Base-by-base conservation (phyloP, 371 early-diverging fungal genomes). In the Circinella umbellata region DNA sequence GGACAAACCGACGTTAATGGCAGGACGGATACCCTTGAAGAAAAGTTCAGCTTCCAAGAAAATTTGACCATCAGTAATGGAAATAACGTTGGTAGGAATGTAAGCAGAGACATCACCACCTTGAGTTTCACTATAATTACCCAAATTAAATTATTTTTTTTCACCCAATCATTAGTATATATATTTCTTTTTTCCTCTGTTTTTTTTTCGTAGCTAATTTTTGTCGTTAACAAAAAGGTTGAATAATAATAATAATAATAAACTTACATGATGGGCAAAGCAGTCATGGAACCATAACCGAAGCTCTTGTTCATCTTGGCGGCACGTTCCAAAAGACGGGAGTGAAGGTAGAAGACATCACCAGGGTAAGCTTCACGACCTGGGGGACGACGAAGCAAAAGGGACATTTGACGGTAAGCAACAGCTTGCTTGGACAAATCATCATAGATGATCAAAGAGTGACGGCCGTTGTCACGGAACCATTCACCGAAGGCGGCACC, bases 41-140 rank as follows among this genome's bases (percentile, higher is more conserved):
- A 97, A 97, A 67, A 97, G 89, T 85, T 97, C 97, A 60, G 98
- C 96, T 87, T 97, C 98, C 89, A 97, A 90, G 94, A 97, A 77
- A 63, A 77, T 77, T 61, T 77, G 97, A 57, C 97, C 97, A 84
- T 97, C 97, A 69, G 97, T 97, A 76, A 97, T 97, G 86, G 96
- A 96, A 95, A 97, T 97, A 79, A 97, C 96, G 90, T 97, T 97
- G 86, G 97, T 97, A 73, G 97, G 97, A 89, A 97, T 97, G 88
- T 97, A 97, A 57, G 97, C 97, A 68, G 96, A 96, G 80, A 97
- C 97, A 91, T 96, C 97, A 85, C 97, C 97, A 88, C 97, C 97
- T 88, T 96, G 96, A 77, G 97, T 97, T 83, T 97, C 97, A 88
- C 70, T 70, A 63, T 48, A 63, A 88, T 95, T 94, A 89, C 95